These are phyloP conservation scores for Kazachstania bromeliacearum DNA, from an alignment of 805 yeast species.

Conservation along the genomic window DNA sequence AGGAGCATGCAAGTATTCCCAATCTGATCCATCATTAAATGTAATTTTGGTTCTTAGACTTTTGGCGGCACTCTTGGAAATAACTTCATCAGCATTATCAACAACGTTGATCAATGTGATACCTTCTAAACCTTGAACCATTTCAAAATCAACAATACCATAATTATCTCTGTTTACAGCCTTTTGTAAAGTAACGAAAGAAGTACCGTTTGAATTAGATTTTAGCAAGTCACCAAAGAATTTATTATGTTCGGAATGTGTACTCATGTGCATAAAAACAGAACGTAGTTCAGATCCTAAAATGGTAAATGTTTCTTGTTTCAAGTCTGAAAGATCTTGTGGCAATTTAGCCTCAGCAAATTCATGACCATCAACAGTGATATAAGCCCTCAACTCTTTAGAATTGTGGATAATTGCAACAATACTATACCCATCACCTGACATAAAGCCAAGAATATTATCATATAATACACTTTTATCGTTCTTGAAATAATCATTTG, in stretches of 20 bases:
- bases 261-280: conserved; percentile 76
- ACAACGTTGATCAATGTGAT: conserved; percentile 68
- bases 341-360: conserved; percentile 83
- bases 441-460: conserved; percentile 62
- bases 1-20: conserved; percentile 71
- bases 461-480: conserved; percentile 38
- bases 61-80: conserved; percentile 38
- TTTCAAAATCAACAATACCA: conserved; percentile 87
- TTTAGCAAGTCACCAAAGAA: conserved; percentile 78
- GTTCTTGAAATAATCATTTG: conserved; percentile 43
- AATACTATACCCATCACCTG: conserved; percentile 59
- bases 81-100: conserved; percentile 39
- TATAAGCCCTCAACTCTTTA: conserved; percentile 52
- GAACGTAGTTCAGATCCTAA: conserved; percentile 64
- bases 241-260: conserved; percentile 36
- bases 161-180: conserved; percentile 61
- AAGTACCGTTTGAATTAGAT: conserved; percentile 86
- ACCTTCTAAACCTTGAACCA: conserved; percentile 77
- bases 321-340: conserved; percentile 43
- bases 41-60: conserved; percentile 63
- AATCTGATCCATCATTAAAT: conserved; percentile 85
- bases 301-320: conserved; percentile 68
- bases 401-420: conserved; percentile 54
- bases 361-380: conserved; percentile 65
- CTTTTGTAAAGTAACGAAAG: conserved; percentile 58